These are phyloP conservation scores for Euphrasia arctica DNA, from an alignment of 305 asterid species.

Conservation along the genomic window DNA sequence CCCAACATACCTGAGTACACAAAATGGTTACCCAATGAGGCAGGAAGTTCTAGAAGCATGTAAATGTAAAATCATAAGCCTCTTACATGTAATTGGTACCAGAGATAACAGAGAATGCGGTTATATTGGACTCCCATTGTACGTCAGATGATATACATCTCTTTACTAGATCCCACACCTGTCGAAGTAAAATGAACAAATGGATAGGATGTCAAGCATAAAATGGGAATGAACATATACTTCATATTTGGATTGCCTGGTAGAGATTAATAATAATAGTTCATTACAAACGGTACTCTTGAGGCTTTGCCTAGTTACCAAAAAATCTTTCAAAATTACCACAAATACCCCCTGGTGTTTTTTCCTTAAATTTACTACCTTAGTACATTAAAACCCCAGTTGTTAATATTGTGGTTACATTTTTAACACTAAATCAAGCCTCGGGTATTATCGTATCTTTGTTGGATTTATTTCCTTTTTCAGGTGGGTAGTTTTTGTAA, in stretches of 20 bases:
- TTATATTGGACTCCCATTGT: slow-evolving; percentile 94
- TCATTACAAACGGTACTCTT: neutral
- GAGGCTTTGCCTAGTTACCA: neutral
- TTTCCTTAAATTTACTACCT: neutral
- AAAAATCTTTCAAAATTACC: neutral
- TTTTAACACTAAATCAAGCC: neutral
- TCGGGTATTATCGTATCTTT: neutral
- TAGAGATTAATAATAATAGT: neutral
- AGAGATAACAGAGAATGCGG: slow-evolving; percentile 71
- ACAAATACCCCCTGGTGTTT: neutral
- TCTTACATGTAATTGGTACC: slow-evolving; percentile 91
- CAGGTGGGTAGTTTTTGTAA: neutral
- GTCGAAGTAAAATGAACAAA: slow-evolving; percentile 29
- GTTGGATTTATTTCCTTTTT: neutral
- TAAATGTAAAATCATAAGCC: slow-evolving; percentile 5
- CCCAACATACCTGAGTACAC: slow-evolving; percentile 65
- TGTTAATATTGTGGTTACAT: neutral
- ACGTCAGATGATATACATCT: slow-evolving; percentile 59
- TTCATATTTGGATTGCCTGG: slow-evolving; percentile 28
- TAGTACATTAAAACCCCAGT: neutral
- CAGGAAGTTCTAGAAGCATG: slow-evolving; percentile 12
- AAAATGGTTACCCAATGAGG: slow-evolving; percentile 25
- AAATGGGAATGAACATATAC: slow-evolving; percentile 24
- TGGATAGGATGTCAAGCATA: slow-evolving; percentile 7
- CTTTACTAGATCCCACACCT: slow-evolving; percentile 95